These are phyloP conservation scores for Mycena amicta DNA, from an alignment of 768 basidiomycete genomes.

Conservation along the genomic window DNA sequence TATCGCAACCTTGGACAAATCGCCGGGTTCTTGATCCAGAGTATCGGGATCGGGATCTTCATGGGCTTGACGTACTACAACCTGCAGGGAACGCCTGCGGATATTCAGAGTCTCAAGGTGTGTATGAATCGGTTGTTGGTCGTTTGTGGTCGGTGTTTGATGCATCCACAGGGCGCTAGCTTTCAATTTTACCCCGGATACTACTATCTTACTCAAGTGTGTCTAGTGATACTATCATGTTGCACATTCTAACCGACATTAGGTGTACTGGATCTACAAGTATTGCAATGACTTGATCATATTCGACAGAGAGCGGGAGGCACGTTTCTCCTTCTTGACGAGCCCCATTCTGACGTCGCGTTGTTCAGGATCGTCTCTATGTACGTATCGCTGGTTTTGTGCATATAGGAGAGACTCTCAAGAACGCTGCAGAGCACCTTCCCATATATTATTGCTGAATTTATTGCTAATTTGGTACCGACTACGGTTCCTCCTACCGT, in stretches of 20 bases:
- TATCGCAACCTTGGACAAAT: constrained; percentile 27
- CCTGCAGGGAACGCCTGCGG: constrained; percentile 33
- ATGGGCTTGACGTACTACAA: constrained; percentile 42
- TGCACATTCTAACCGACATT: not conserved
- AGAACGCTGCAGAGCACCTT: constrained; percentile 31
- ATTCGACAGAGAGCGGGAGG: constrained; percentile 50
- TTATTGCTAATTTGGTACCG: constrained; percentile 38
- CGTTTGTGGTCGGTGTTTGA: too few relatives aligned
- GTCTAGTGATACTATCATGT: constrained; percentile 26
- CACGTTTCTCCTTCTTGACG: constrained; percentile 1
- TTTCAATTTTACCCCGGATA: constrained; percentile 31
- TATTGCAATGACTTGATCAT: constrained; percentile 28
- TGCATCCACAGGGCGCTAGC: constrained; percentile 31
- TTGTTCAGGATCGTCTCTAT: constrained; percentile 18
- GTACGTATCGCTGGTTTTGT: too few relatives aligned
- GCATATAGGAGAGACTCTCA: too few relatives aligned
- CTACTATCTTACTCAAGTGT: constrained; percentile 38
- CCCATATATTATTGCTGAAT: constrained; percentile 41
- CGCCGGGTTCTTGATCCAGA: constrained; percentile 26
- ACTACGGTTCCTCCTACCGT: constrained; percentile 35
- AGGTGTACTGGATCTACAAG: constrained; percentile 24
- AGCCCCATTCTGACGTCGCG: not conserved
- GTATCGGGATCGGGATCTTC: constrained; percentile 23
- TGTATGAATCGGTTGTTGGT: too few relatives aligned
- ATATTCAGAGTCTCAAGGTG: constrained; percentile 29